Conservation (phyloP, 1,139 yeast species). For the Entelexis paramagnoliae region DNA sequence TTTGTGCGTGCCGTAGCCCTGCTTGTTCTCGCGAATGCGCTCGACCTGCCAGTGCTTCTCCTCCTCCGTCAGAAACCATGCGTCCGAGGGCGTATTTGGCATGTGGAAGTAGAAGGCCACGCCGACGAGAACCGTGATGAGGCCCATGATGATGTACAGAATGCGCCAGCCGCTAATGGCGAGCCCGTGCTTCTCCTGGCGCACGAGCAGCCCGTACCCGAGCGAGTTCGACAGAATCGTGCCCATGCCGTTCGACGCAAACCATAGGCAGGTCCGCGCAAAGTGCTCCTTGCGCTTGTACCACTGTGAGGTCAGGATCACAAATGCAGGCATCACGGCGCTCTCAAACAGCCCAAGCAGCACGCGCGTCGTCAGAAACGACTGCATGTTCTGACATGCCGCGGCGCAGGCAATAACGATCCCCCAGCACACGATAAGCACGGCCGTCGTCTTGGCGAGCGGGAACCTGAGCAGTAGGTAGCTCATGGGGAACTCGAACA, state of each 20-base stretch:
- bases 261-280: conserved; percentile 23
- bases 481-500: conserved; percentile 39
- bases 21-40: conserved; percentile 40
- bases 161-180: conserved; percentile 35
- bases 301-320: conserved; percentile 35
- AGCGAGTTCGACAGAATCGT: conserved; percentile 23
- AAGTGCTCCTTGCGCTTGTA: conserved; percentile 20
- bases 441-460: conserved; percentile 20
- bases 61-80: conserved; percentile 42
- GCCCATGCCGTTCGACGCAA: conserved; percentile 25
- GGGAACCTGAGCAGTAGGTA: conserved; percentile 34
- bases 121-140: conserved; percentile 40
- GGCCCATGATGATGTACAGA: conserved; percentile 40
- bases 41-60: conserved; percentile 44
- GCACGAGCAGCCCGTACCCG: conserved; percentile 24
- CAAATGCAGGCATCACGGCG: conserved; percentile 49
- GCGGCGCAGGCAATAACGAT: conserved; percentile 37
- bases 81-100: conserved; percentile 37
- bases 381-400: conserved; percentile 29
- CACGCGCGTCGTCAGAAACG: conserved; percentile 42
- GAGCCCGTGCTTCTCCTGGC: conserved; percentile 26
- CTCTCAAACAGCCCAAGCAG: conserved; percentile 49
- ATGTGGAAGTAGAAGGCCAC: conserved; percentile 37
- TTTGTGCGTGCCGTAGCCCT: conserved; percentile 45
- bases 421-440: conserved; percentile 40